Evolutionary conservation across 768 basidiomycete genomes (phyloP).

Genomic region (Inosperma sp.): DNA sequence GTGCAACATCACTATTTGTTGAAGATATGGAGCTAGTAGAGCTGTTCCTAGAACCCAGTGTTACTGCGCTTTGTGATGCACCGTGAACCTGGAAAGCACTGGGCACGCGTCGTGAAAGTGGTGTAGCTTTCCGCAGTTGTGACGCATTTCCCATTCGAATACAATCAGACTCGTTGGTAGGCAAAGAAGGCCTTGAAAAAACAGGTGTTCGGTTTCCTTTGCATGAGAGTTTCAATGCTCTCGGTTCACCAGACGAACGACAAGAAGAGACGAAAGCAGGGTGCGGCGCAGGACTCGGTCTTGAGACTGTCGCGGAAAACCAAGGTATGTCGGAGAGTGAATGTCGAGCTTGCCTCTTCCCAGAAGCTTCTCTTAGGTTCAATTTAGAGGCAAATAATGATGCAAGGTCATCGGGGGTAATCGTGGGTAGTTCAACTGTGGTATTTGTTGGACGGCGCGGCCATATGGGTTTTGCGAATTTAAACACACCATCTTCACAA

Average conservation of each 20-base stretch:
- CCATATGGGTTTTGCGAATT: conserved; percentile 32
- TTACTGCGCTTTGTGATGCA: no score
- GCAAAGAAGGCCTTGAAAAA: no score
- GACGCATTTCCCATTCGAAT: no score
- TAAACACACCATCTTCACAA: conserved; percentile 9
- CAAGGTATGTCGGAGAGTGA: conserved; percentile 8
- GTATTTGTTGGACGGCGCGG: conserved; percentile 22
- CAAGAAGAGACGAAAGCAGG: conserved; percentile 21
- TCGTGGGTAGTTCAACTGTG: conserved; percentile 12
- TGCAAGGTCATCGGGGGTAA: conserved; percentile 22
- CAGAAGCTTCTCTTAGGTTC: conserved; percentile 13
- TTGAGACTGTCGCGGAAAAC: conserved; percentile 23
- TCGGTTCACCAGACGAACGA: not conserved
- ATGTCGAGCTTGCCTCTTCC: not conserved
- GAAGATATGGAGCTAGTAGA: no score
- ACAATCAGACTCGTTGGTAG: no score
- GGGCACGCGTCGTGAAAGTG: no score
- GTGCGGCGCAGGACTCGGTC: conserved; percentile 24
- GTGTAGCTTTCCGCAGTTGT: no score
- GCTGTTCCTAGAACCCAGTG: no score
- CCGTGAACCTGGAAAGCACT: no score
- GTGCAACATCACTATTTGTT: no score
- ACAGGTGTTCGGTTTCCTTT: no score
- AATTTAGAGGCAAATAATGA: conserved; percentile 23
- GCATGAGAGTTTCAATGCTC: no score